phyloP scores from a whole-genome alignment of 2,329 filamentous ascomycete genomes.

The Huntiella abstrusa region DNA sequence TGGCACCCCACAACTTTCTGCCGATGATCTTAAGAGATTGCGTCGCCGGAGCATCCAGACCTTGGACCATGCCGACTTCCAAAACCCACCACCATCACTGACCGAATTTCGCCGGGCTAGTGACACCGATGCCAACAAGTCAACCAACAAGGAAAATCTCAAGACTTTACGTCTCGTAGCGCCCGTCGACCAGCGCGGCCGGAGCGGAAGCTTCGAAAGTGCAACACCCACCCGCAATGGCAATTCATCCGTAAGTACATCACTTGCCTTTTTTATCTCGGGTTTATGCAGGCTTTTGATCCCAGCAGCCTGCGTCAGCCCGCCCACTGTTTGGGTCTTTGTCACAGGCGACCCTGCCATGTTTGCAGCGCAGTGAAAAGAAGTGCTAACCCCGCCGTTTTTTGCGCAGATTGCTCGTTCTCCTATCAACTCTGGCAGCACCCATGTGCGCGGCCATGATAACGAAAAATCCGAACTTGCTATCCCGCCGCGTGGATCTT shows the following conservation, averaged over 20 bases:
- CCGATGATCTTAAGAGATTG: conserved; percentile 48
- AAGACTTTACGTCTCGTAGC: conserved; percentile 23
- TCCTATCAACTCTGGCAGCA: background rate
- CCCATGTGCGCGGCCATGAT: background rate
- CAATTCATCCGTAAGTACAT: conserved; percentile 43
- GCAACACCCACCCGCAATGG: conserved; percentile 37
- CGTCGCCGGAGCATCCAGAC: conserved; percentile 69
- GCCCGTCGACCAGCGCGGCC: conserved; percentile 19
- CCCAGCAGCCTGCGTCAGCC: too few relatives aligned
- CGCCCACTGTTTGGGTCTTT: too few relatives aligned
- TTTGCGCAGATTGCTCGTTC: background rate
- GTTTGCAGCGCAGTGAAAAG: too few relatives aligned
- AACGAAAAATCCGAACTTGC: conserved; percentile 8
- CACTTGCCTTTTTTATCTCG: conserved; percentile 10
- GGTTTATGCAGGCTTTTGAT: background rate
- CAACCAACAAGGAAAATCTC: conserved; percentile 15
- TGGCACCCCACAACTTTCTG: background rate
- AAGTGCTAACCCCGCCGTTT: background rate
- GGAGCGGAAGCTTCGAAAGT: conserved; percentile 47
- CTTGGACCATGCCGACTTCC: conserved; percentile 28
- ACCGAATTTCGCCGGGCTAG: conserved; percentile 7
- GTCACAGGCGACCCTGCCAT: too few relatives aligned
- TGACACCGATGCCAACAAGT: conserved; percentile 14
- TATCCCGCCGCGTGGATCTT: conserved; percentile 11
- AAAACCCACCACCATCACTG: conserved; percentile 13